Percentiles rank a stretch among this genome's conserved stretches.
These are phyloP conservation scores for Brassica balearica DNA, from an alignment of 441 rosid genomes.

Conservation along the genomic window DNA sequence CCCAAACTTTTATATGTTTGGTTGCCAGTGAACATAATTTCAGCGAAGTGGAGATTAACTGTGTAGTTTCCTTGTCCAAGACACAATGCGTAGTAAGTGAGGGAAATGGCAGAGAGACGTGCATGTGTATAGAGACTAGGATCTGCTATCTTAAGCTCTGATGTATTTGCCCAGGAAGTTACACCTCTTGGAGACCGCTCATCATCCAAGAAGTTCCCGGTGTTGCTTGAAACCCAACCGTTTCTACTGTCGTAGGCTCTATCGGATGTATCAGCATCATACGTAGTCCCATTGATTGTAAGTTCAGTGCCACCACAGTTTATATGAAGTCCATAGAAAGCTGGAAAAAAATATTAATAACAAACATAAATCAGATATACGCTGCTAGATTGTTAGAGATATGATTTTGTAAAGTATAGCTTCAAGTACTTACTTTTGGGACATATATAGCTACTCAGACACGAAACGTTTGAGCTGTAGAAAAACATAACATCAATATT, in stretches of 20 bases:
- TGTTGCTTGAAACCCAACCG: conserved; percentile 64
- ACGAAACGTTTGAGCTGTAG: conserved; percentile 48
- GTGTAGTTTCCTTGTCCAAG: conserved; percentile 56
- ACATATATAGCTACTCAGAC: conserved; percentile 42
- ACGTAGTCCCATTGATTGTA: conserved; percentile 32
- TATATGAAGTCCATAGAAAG: conserved; percentile 51
- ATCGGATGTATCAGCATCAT: conserved; percentile 46
- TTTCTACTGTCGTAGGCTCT: conserved; percentile 30
- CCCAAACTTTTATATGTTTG: conserved; percentile 49
- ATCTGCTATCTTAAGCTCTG: conserved; percentile 37
- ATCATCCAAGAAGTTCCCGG: conserved; percentile 62
- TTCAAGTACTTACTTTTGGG: conserved; percentile 49
- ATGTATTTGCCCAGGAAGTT: not conserved
- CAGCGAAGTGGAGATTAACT: conserved; percentile 68
- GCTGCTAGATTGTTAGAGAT: conserved; percentile 33
- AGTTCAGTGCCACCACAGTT: conserved; percentile 59
- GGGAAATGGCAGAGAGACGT: conserved; percentile 59
- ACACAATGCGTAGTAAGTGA: conserved; percentile 64
- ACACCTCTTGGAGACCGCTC: not conserved
- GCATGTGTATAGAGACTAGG: conserved; percentile 52
- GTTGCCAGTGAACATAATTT: conserved; percentile 49
- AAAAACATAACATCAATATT: conserved; percentile 13
- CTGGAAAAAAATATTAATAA: conserved; percentile 35
- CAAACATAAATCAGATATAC: conserved; percentile 9
- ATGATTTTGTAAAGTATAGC: not conserved